phyloP scores from a whole-genome alignment of 805 yeast species.

The Zygotorulaspora sp. region DNA sequence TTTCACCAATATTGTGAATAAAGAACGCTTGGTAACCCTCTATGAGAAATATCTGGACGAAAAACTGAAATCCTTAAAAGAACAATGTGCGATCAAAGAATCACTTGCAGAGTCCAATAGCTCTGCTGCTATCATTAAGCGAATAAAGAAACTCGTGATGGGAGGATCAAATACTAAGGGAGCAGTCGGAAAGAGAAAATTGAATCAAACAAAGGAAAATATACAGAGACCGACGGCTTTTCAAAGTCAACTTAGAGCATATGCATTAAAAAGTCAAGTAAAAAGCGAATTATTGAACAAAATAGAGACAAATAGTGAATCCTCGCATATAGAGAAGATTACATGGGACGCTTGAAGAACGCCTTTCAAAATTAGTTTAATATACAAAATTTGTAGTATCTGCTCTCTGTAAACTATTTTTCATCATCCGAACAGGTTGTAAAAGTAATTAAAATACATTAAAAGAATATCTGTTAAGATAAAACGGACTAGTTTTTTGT shows the following conservation, averaged over 20 bases:
- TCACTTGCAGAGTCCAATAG: conserved; percentile 4
- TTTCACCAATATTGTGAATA: conserved; percentile 25
- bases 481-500: too few relatives aligned
- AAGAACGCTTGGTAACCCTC: conserved; percentile 13
- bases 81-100: conserved; percentile 19
- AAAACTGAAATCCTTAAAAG: conserved; percentile 24
- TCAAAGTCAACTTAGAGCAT: conserved; percentile 25
- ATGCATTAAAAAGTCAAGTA: conserved; percentile 22
- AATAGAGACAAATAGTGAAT: not conserved
- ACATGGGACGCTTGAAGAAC: conserved; percentile 4
- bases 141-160: conserved; percentile 14
- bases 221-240: conserved; percentile 4
- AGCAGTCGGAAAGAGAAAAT: conserved; percentile 3
- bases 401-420: too few relatives aligned
- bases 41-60: conserved; percentile 26
- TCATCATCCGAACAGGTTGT: too few relatives aligned
- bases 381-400: too few relatives aligned
- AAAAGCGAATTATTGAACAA: conserved; percentile 8
- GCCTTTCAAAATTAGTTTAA: too few relatives aligned
- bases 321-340: not conserved
- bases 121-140: conserved; percentile 10
- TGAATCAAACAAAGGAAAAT: not conserved
- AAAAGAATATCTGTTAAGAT: too few relatives aligned
- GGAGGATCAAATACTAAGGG: conserved; percentile 2
- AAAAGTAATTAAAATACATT: too few relatives aligned